Evolutionary conservation across 805 yeast genomes (phyloP), one percentile per base, ranked within the genome.

Genomic region (Schwanniomyces polymorphus): DNA sequence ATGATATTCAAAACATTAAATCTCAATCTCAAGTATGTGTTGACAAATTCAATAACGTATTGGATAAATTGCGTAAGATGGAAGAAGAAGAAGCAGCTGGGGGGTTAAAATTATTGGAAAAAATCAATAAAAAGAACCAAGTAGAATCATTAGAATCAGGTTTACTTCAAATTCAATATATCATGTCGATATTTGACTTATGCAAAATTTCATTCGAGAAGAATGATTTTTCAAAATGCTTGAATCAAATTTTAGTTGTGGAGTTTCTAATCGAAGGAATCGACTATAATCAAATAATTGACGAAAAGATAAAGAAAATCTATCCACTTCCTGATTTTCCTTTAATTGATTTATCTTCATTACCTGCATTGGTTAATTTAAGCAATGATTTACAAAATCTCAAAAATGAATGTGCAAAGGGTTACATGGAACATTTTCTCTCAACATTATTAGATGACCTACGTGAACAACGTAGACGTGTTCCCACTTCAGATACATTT

Each of bases 1-100:
- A 84, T 45, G 96, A 90, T 52, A 78, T 94, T 47, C 83, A 84
- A 56, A 74, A 72, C 7, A 82, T 91, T 29, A 80, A 84, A 41
- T 59, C 64, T 1, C 80, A 79, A 51, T 80, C 91, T 2, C 66
- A 72, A 10, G 61, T 63, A 10, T 78, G 91, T 21, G 70, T 85
- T 0, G 60, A 63, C 5, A 69, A 75, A 34, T 70, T 85, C 41
- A 61, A 75, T 27, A 57, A 61, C 0, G 65, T 91, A n/a, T 69
- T 74, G 31, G 47, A 57, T 0, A 74, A 78, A 14, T 61, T 91
- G 4, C 61, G 67, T 2, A 47, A 54, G 0, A 62, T 84, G 10
- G 84, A 85, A 44, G 56, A 63, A 18, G 68, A 74, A 8, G 81
- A 81, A 48, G 77, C 86, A 2, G 61, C 64, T 14, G 65, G 67